phyloP scores from a whole-genome alignment of 2,329 filamentous ascomycete species.

The Fusarium chlamydosporum region DNA sequence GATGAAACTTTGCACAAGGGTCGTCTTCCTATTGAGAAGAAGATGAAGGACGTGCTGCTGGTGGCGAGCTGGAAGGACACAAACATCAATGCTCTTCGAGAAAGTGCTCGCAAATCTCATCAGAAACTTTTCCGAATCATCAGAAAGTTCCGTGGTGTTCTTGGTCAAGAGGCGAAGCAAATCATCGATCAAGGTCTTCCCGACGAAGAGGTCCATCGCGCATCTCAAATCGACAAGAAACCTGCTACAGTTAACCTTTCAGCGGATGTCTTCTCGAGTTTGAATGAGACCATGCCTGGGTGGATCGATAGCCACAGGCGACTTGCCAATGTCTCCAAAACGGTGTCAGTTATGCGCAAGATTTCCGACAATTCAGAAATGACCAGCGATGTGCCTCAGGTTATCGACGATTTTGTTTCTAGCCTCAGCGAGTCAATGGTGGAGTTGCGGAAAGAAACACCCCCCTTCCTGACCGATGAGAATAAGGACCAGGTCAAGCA shows the following conservation, averaged over 20 bases:
- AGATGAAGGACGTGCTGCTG: slow-evolving; percentile 92
- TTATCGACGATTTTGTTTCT: slow-evolving; percentile 77
- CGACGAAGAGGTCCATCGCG: slow-evolving; percentile 58
- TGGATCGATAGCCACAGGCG: slow-evolving; percentile 69
- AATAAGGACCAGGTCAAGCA: slow-evolving; percentile 89
- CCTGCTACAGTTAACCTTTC: slow-evolving; percentile 23
- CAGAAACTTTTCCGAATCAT: slow-evolving; percentile 92
- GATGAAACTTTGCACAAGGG: slow-evolving; percentile 75
- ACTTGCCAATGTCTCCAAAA: slow-evolving; percentile 77
- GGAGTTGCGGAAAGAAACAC: slow-evolving; percentile 87
- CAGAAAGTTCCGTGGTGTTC: slow-evolving; percentile 85
- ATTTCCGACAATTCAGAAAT: slow-evolving; percentile 68
- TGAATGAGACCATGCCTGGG: slow-evolving; percentile 53
- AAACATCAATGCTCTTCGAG: slow-evolving; percentile 88
- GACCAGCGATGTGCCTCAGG: slow-evolving; percentile 68
- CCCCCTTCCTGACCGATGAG: slow-evolving; percentile 83
- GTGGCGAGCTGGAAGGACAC: slow-evolving; percentile 98
- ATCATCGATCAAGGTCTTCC: slow-evolving; percentile 73
- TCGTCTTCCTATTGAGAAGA: slow-evolving; percentile 84
- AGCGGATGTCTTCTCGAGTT: slow-evolving; percentile 32
- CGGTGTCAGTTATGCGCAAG: slow-evolving; percentile 80
- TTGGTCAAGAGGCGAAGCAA: slow-evolving; percentile 80
- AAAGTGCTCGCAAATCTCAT: slow-evolving; percentile 92
- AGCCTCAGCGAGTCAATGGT: slow-evolving; percentile 77
- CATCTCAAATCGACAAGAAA: slow-evolving; percentile 8